Evolutionary conservation across 768 basidiomycete genomes (phyloP), one percentile per base, ranked within the genome.

Genomic region (Leccinum longicurvipes): DNA sequence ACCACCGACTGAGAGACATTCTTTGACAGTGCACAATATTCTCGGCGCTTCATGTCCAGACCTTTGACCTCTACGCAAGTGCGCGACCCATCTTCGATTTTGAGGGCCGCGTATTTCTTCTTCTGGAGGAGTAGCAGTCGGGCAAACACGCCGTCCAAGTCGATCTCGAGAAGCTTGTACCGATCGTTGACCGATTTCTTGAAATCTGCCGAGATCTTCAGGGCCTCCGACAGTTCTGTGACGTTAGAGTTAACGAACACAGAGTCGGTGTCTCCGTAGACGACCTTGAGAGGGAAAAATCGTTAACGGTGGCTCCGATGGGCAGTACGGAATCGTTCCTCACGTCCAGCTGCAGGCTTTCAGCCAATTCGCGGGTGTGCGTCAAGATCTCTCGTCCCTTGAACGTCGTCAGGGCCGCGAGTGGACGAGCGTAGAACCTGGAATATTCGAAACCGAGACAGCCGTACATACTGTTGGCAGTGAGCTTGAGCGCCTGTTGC

Each of bases 391-490:
- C 94, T 71, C 97, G 87, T 64, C 97, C 97, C 72, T 96, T 98
- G 82, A 85, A 94, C 0, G 97, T 99, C 21, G 95, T 98, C 47
- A 99, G 81, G 44, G 97, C 93, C 15, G 97, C 97, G n/a, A 99
- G 83, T 0, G 95, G 93, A 42, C 92, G 83, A 21, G 97, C 97
- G 61, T 94, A 98, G 78, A 98, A 98, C 49, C 97, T 79, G 10
- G 97, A 98, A 63, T 93, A 90, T 67, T 95, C 93, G 68, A 98
- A 98, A 47, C 97, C 97, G 21, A 99, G 86, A 78, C 97, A 99
- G 17, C 97, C 97, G 72, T 99, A 99, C 97, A 98, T 99, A 79
- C 92, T 95, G 76, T 99, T 98, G 48, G 97, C 97, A 4, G 97
- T 99, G 31, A 98, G 84, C 74, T 98, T 98, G 49, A 98, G 78